Base-by-base conservation (phyloP, 306 rosid genomes). In the Boehmeria nivea region DNA sequence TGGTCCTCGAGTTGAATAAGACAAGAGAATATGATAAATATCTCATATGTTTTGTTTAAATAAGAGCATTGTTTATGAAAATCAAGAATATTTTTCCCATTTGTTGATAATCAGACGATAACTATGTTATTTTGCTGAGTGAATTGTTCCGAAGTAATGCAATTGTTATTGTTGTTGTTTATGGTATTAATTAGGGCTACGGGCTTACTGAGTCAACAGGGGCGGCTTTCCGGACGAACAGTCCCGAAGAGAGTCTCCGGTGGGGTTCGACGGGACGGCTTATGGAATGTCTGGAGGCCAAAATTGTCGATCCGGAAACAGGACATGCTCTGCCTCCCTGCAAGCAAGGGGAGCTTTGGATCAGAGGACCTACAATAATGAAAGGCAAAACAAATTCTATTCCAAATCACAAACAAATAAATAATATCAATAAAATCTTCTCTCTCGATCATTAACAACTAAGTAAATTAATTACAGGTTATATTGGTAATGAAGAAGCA, bases 151-250 rank as follows among this genome's bases (percentile, higher is more conserved):
- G n/a, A n/a, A 31, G 9, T 31, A 31, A 31, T 2, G 36, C 9
- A 31, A 31, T n/a, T n/a, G n/a, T n/a, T n/a, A 18, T 49, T 4
- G 51, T 45, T 45, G 10, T 1, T 45, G 21, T 4, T 12, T 1
- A 45, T 45, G 21, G 13, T 18, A 11, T n/a, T n/a, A n/a, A n/a
- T n/a, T n/a, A 82, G 88, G 80, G 85, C 24, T 82, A 82, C 22
- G 88, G 88, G 24, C 54, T 78, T 43, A 82, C 88, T 0, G 88
- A 82, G 57, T 44, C 80, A 53, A 47, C 76, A 0, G 82, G 67
- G 0, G 71, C 65, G 17, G 55, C 43, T 44, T 34, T 6, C 1
- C 51, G 82, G 56, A 43, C 65, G 3, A 0, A 12, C 12, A 51
- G 49, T 14, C 33, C 39, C 0, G 85, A 33, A 45, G 88, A 75